A percentile compares a stretch with the other conserved stretches of the same genome.
Conservation (phyloP, 805 yeast genomes). For the Starmerella roubikii region DNA sequence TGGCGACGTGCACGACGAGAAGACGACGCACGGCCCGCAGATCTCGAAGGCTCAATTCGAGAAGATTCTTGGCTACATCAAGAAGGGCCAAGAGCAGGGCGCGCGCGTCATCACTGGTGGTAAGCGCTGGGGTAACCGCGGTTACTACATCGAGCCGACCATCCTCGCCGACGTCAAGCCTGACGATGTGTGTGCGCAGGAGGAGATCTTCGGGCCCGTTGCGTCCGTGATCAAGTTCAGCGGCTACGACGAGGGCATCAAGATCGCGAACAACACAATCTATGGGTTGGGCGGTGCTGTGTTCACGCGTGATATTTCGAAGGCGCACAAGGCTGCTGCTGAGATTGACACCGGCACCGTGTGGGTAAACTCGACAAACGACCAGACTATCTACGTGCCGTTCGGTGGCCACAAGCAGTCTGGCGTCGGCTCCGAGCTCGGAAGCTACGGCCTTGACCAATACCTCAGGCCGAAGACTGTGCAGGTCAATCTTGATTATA, state of each 20-base stretch:
- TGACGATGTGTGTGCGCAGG: conserved; percentile 62
- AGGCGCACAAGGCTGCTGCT: conserved; percentile 61
- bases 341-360: conserved; percentile 76
- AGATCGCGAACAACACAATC: conserved; percentile 61
- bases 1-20: conserved; percentile 76
- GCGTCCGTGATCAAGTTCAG: conserved; percentile 70
- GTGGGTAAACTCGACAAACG: conserved; percentile 85
- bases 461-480: conserved; percentile 83
- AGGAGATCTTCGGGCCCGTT: conserved; percentile 93
- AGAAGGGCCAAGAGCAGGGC: conserved; percentile 70
- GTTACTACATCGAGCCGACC: conserved; percentile 49
- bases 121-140: conserved; percentile 51
- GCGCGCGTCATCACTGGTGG: conserved; percentile 65
- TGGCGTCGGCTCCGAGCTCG: conserved; percentile 91
- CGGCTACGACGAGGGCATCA: conserved; percentile 68
- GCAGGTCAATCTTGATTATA: conserved; percentile 25
- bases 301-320: conserved; percentile 62
- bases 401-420: conserved; percentile 87
- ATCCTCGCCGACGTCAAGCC: conserved; percentile 70
- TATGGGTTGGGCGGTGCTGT: conserved; percentile 75
- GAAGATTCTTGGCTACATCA: conserved; percentile 63
- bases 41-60: conserved; percentile 68
- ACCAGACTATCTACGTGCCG: conserved; percentile 75
- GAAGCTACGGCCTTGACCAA: conserved; percentile 70
- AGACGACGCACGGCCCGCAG: conserved; percentile 82